Percentiles rank a stretch among this genome's conserved stretches.
Evolutionary conservation across 73 alveolate species (phyloP).

Genomic region (Breviolum minutum): DNA sequence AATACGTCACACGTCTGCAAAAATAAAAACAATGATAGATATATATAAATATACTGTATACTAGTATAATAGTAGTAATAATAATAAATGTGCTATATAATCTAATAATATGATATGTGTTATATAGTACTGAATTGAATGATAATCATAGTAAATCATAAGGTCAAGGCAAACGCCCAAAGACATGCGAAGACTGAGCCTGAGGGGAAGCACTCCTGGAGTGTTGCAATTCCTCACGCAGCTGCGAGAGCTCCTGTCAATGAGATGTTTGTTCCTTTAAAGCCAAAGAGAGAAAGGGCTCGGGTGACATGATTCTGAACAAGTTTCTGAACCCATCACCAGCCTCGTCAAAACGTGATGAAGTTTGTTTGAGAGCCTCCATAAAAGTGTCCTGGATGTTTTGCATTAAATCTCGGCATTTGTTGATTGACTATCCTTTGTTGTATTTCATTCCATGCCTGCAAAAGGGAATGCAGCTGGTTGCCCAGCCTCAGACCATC

Average conservation of each 20-base stretch:
- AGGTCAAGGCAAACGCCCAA: background rate
- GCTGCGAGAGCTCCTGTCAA: constrained; percentile 59
- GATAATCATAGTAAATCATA: background rate
- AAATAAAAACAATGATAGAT: no score
- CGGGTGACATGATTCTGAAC: background rate
- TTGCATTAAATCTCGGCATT: background rate
- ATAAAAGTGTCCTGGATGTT: background rate
- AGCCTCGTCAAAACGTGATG: constrained; percentile 45
- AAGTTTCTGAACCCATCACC: background rate
- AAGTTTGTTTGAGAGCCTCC: constrained; percentile 58
- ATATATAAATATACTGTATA: background rate
- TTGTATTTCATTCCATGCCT: background rate
- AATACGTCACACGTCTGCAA: background rate
- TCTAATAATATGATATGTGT: no score
- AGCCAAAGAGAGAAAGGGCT: background rate
- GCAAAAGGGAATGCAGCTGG: constrained; percentile 33
- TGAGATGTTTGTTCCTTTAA: background rate
- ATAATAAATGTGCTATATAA: background rate
- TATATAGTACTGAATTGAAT: background rate
- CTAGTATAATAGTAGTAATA: background rate
- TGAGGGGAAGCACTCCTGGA: background rate
- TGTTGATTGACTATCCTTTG: background rate
- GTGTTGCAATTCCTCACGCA: constrained; percentile 45
- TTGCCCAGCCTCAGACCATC: constrained; percentile 18
- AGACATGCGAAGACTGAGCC: background rate